Evolutionary conservation across 805 yeast genomes (phyloP).

Genomic region (Hanseniaspora meyeri): DNA sequence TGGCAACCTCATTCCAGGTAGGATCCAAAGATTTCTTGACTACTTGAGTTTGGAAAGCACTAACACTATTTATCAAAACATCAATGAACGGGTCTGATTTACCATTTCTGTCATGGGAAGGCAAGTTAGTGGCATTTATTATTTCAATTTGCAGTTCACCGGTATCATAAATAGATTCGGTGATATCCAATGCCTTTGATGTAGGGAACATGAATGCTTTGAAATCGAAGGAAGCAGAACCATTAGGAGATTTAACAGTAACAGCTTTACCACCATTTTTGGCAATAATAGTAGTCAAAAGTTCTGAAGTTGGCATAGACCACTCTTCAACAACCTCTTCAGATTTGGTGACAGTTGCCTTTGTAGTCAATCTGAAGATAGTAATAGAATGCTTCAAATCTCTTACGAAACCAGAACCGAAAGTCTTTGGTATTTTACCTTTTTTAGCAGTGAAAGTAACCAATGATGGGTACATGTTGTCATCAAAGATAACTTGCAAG

Average conservation of each 20-base stretch:
- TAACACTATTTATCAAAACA: slow-evolving; percentile 42
- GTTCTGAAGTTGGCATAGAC: slow-evolving; percentile 38
- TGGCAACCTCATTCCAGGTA: slow-evolving; percentile 57
- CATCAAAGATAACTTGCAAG: slow-evolving; percentile 55
- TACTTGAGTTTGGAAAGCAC: slow-evolving; percentile 45
- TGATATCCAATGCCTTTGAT: slow-evolving; percentile 38
- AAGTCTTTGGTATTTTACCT: slow-evolving; percentile 35
- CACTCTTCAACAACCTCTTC: slow-evolving; percentile 43
- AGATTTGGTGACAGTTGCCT: slow-evolving; percentile 34
- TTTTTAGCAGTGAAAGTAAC: slow-evolving; percentile 39
- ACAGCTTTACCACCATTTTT: slow-evolving; percentile 30
- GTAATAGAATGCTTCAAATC: slow-evolving; percentile 53
- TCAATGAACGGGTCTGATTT: slow-evolving; percentile 60
- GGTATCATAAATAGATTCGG: slow-evolving; percentile 56
- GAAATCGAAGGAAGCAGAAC: slow-evolving; percentile 30
- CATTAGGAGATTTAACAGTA: background rate
- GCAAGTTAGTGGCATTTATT: slow-evolving; percentile 41
- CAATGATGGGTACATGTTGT: slow-evolving; percentile 46
- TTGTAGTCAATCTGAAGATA: slow-evolving; percentile 46
- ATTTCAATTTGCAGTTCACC: slow-evolving; percentile 50
- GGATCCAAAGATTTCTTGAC: slow-evolving; percentile 61
- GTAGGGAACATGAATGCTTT: slow-evolving; percentile 54
- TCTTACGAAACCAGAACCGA: slow-evolving; percentile 52
- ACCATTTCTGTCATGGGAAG: slow-evolving; percentile 58
- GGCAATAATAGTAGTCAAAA: slow-evolving; percentile 39